Percentiles rank a stretch among this genome's conserved stretches.
Evolutionary conservation across 176 grass and related monocot species (phyloP).

Genomic region (Metroxylon sagu): DNA sequence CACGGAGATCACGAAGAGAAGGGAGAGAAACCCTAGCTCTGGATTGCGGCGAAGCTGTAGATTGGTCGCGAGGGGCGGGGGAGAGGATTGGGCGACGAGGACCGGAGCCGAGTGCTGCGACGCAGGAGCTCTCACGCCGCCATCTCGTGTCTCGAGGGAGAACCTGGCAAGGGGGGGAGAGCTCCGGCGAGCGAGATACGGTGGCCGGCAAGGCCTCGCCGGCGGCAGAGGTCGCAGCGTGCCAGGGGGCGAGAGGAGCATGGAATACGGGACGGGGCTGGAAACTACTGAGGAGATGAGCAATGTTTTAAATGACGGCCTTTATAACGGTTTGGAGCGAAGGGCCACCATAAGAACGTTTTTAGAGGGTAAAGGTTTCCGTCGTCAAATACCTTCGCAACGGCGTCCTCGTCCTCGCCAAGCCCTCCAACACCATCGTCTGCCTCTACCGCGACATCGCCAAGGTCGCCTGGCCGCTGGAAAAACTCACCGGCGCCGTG

Average conservation of each 20-base stretch:
- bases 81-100: background rate
- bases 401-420: no score
- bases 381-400: no score
- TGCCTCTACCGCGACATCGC: no score
- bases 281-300: background rate
- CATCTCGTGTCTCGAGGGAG: background rate
- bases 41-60: slow-evolving; percentile 9
- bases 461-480: no score
- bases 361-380: no score
- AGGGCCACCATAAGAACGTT: no score
- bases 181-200: background rate
- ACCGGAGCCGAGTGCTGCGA: background rate
- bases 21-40: slow-evolving; percentile 1
- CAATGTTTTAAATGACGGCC: background rate
- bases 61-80: background rate
- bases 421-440: no score
- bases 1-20: slow-evolving; percentile 6
- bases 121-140: background rate
- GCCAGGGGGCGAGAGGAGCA: background rate
- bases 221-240: background rate
- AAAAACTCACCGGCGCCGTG: no score
- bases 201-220: background rate
- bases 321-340: no score
- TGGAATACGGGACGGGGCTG: background rate
- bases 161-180: background rate